Base-by-base conservation (phyloP, 345 rosid genomes). In the Heritiera fomes region DNA sequence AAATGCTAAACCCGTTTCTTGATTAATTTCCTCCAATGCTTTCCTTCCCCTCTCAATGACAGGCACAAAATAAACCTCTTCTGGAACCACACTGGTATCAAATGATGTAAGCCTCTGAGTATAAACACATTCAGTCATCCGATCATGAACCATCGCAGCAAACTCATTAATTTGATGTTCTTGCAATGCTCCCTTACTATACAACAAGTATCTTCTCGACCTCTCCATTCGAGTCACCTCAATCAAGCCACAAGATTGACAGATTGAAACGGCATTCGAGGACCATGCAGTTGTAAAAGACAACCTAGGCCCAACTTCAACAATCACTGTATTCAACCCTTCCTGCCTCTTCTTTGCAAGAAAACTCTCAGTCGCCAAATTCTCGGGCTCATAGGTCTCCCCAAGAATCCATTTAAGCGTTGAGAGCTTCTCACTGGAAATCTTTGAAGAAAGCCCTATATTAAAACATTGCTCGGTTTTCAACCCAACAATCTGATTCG, bases 231-330 rank as follows among this genome's bases (percentile, higher is more conserved):
- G 86, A 49, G 87, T 87, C 82, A 95, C 98, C 50, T 89, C 96
- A 17, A 77, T 84, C 78, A 92, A 82, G 38, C 98, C 99, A 85
- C 97, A 92, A 0, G 96, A 92, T 76, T 49, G 75, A 71, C 98
- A 95, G 58, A 95, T 88, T 1, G 98, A 95, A 43, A 95, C 98
- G 18, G 94, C 98, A 85, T 95, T 95, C 6, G 94, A 77, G 32
- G 99, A 95, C 99, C 98, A 95, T 2, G 98, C 98, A 32, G 99
- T 93, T 5, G 98, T 91, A 75, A 95, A 95, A 11, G 99, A 95
- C 79, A 95, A 67, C 77, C 98, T 84, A 0, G 99, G 98, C 70
- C 98, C 98, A 77, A 92, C 98, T 87, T 95, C 99, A 71, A 91
- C 82, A 28, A 92, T 88, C 55, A 83, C 87, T 43, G 85, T 77